Base-by-base conservation (phyloP, 2,329 filamentous ascomycete species). In the Phymatotrichopsis omnivora region DNA sequence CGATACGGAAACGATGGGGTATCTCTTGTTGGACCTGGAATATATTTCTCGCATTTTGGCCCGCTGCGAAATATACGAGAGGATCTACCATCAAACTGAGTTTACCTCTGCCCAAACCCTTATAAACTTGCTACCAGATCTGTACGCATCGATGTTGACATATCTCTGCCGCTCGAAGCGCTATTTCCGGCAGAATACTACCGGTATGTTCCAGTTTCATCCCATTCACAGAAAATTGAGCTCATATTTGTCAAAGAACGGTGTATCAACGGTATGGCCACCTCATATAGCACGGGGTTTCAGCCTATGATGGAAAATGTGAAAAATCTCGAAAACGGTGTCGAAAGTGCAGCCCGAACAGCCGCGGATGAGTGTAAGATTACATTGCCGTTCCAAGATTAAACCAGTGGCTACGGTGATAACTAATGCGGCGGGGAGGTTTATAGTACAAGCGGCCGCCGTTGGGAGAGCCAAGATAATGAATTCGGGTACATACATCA, bases 151-250 rank as follows among this genome's bases (percentile, higher is more conserved):
- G 8, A 35, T 41, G 14, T 41, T 46, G 30, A 46, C 3, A 8
- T 46, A 46, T 34, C 30, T 46, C n/a, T 28, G 35, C 30, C 20
- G 20, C n/a, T 33, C 43, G 19, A 40, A 34, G 19, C 17, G 24
- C 3, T 34, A 34, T 19, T 32, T 46, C 11, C 24, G 22, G 12
- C 34, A 33, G 24, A 46, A 46, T 10, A 27, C 30, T 14, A 7
- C 30, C 4, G 22, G 35, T 46, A 35, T 10, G 19, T 2, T 33
- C 8, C 10, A 10, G 14, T 5, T 6, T 17, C 16, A n/a, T 14
- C 14, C 28, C 32, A 34, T 16, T 7, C 14, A 14, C 16, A 41
- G 4, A n/a, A 22, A 4, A 2, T 23, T 24, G 16, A 10, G 12
- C 35, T 32, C 25, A 33, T 7, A 32, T 27, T 27, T 22, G 11